These are phyloP conservation scores for Cenococcum geophilum DNA, from an alignment of 495 filamentous ascomycete genomes.

Conservation along the genomic window DNA sequence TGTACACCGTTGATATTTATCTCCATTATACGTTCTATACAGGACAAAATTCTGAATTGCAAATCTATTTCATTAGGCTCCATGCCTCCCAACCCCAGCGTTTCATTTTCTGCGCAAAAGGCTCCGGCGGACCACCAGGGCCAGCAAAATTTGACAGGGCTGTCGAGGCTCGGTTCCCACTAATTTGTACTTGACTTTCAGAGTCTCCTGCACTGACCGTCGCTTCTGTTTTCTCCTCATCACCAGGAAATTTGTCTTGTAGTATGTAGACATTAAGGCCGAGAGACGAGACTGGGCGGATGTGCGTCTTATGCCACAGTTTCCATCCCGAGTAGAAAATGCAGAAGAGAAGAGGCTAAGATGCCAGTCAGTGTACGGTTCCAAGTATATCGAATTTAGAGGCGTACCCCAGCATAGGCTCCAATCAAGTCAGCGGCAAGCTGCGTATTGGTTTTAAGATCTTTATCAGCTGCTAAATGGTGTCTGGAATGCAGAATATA, in stretches of 20 bases:
- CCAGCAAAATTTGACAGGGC: not conserved
- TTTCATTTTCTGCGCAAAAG: not conserved
- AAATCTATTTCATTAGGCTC: not conserved
- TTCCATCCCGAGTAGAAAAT: not conserved
- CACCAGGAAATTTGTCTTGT: conserved; percentile 1
- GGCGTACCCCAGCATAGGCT: conserved; percentile 2
- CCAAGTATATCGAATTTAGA: not conserved
- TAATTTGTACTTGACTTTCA: not conserved
- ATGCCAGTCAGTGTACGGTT: not conserved
- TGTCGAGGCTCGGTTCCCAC: not conserved
- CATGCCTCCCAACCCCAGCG: not conserved
- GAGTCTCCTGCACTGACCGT: not conserved
- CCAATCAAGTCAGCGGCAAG: conserved; percentile 5
- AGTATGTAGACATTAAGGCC: not conserved
- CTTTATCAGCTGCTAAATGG: not conserved
- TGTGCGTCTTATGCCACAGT: not conserved
- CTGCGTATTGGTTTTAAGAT: conserved; percentile 2
- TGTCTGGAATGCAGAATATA: conserved; percentile 16
- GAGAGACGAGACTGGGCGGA: not conserved
- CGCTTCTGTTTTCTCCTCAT: not conserved
- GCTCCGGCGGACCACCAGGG: not conserved
- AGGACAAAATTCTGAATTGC: not conserved
- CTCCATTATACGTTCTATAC: no score
- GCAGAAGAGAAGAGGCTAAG: not conserved
- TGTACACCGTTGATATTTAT: no score